Percentiles rank a stretch among this genome's conserved stretches.
Conservation (phyloP, 2,329 filamentous ascomycete species). For the Neonectria ditissima region DNA sequence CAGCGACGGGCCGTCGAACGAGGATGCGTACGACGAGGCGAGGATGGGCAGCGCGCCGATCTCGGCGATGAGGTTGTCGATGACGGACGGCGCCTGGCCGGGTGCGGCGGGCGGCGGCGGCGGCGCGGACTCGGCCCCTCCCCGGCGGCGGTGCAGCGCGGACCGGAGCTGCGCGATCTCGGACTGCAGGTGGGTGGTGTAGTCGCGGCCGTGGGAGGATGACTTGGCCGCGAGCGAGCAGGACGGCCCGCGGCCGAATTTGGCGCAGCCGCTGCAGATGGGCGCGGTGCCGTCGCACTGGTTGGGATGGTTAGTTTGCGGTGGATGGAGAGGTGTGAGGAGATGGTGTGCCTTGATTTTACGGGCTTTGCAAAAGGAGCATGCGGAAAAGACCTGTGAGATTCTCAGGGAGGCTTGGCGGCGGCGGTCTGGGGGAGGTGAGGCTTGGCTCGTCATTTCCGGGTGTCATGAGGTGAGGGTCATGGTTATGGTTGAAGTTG, state of each 20-base stretch:
- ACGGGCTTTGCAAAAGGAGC: constrained; percentile 40
- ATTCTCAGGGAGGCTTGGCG: constrained; percentile 23
- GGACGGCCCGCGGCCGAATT: constrained; percentile 36
- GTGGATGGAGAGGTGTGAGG: not conserved
- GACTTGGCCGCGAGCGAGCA: constrained; percentile 34
- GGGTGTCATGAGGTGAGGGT: too few relatives aligned
- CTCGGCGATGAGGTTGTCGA: constrained; percentile 41
- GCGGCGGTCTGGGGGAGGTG: not conserved
- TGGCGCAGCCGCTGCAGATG: constrained; percentile 38
- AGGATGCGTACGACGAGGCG: constrained; percentile 27
- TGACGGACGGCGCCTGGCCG: constrained; percentile 23
- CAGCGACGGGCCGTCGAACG: constrained; percentile 30
- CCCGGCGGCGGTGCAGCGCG: constrained; percentile 17
- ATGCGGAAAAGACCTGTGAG: constrained; percentile 40
- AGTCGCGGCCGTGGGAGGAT: constrained; percentile 32
- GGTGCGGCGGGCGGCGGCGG: not conserved
- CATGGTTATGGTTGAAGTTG: too few relatives aligned
- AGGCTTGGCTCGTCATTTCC: constrained; percentile 12
- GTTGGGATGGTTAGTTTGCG: not conserved
- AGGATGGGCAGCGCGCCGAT: constrained; percentile 41
- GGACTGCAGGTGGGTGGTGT: constrained; percentile 36
- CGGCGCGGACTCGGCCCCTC: constrained; percentile 6
- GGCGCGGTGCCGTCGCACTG: constrained; percentile 37
- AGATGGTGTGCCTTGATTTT: constrained; percentile 36
- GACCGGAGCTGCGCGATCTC: constrained; percentile 29